Conservation (phyloP, 1,284 basidiomycete genomes). For the Cutaneotrichosporon sp. region DNA sequence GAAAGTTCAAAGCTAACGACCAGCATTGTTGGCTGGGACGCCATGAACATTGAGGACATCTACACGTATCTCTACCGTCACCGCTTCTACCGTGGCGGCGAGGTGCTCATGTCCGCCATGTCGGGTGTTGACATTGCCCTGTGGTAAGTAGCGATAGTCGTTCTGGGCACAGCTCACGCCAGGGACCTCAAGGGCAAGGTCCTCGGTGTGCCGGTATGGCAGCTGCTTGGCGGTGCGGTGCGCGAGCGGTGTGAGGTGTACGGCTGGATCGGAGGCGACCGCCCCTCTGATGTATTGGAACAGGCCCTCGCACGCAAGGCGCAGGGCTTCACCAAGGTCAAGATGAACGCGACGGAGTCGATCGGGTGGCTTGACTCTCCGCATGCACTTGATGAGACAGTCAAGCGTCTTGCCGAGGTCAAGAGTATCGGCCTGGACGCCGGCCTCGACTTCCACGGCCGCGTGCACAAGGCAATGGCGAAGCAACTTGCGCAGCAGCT, state of each 20-base stretch:
- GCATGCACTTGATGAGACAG: conserved; percentile 56
- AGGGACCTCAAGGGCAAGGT: conserved; percentile 74
- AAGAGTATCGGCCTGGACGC: conserved; percentile 63
- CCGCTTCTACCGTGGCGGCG: conserved; percentile 68
- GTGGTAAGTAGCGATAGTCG: conserved; percentile 32
- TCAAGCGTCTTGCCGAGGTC: conserved; percentile 61
- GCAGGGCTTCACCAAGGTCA: conserved; percentile 68
- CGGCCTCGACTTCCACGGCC: conserved; percentile 53
- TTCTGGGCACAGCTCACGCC: conserved; percentile 39
- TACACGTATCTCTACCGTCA: conserved; percentile 57
- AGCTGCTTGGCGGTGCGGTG: conserved; percentile 68
- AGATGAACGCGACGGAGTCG: conserved; percentile 58
- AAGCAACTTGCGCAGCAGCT: conserved; percentile 66
- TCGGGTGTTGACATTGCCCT: conserved; percentile 56
- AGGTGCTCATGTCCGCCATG: conserved; percentile 60
- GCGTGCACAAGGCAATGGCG: conserved; percentile 68
- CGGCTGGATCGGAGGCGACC: conserved; percentile 56
- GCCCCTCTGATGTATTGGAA: conserved; percentile 59
- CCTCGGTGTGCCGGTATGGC: conserved; percentile 67
- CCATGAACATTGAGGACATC: conserved; percentile 63
- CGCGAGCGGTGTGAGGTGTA: conserved; percentile 46
- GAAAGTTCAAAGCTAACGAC: conserved; percentile 6
- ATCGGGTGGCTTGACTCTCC: conserved; percentile 54
- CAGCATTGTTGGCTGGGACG: conserved; percentile 55
- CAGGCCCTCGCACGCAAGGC: conserved; percentile 60